Conservation (phyloP, 495 filamentous ascomycete species). For the Penicillium cinerascens region DNA sequence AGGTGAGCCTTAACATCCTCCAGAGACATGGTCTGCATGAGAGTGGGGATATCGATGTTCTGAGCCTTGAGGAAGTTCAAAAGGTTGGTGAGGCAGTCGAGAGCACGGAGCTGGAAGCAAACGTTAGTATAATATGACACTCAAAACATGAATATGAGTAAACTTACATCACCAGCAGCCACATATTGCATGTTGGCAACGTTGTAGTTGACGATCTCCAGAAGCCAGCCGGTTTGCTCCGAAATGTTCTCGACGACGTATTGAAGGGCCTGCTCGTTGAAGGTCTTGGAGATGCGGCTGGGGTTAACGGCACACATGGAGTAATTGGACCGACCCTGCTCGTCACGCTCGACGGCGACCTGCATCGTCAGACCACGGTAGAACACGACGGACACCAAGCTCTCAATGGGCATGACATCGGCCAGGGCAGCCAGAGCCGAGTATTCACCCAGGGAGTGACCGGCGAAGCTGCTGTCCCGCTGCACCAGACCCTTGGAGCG, state of each 20-base stretch:
- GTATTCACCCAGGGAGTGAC: constrained; percentile 98
- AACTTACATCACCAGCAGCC: constrained; percentile 77
- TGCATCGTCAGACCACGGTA: constrained; percentile 99
- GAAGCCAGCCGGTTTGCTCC: constrained; percentile 87
- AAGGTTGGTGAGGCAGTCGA: constrained; percentile 89
- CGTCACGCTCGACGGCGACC: constrained; percentile 96
- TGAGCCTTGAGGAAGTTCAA: constrained; percentile 92
- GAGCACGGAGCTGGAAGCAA: constrained; percentile 64
- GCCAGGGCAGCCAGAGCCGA: constrained; percentile 93
- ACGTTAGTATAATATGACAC: constrained; percentile 25
- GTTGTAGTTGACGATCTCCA: constrained; percentile 99
- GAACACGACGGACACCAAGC: constrained; percentile 96
- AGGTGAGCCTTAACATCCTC: constrained; percentile 80
- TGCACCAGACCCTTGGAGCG: constrained; percentile 93
- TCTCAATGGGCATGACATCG: constrained; percentile 99
- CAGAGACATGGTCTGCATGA: constrained; percentile 80
- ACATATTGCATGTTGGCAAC: constrained; percentile 99
- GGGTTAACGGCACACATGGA: constrained; percentile 99
- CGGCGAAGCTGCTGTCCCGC: constrained; percentile 92
- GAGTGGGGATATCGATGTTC: constrained; percentile 91
- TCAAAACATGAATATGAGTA: not conserved
- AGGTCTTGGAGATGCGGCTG: constrained; percentile 92
- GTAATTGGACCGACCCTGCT: constrained; percentile 89
- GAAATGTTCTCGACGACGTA: constrained; percentile 92
- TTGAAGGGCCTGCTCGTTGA: constrained; percentile 93